Percentiles rank a stretch among this genome's conserved stretches.
Conservation (phyloP, 164 flowering plant species). For the Stephania yunnanensis region DNA sequence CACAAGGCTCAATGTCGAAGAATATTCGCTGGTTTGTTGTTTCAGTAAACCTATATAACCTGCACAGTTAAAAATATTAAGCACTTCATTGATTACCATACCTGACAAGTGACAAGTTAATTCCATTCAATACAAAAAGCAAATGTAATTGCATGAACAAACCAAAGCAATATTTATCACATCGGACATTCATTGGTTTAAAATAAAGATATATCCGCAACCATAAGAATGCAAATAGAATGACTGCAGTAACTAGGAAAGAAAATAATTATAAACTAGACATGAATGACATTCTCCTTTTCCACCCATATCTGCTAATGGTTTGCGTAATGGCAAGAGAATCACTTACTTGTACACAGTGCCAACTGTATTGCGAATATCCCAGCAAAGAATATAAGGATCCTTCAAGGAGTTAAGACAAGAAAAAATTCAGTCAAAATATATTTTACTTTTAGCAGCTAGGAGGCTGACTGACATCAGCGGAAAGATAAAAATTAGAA, state of each 20-base stretch:
- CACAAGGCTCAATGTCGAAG: constrained; percentile 86
- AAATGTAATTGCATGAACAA: neutral
- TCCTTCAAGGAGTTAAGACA: constrained; percentile 45
- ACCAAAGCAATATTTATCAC: neutral
- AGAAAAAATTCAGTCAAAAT: neutral
- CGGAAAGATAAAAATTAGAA: neutral
- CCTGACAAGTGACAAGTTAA: constrained; percentile 9
- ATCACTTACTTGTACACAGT: constrained; percentile 81
- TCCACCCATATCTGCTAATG: neutral
- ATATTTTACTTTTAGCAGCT: no score
- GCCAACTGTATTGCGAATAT: constrained; percentile 67
- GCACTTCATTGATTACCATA: constrained; percentile 10
- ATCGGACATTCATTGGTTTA: neutral
- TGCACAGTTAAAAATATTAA: constrained; percentile 11
- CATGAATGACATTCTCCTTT: neutral
- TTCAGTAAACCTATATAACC: constrained; percentile 84
- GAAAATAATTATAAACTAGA: neutral
- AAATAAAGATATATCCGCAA: neutral
- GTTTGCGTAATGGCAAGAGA: neutral
- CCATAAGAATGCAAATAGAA: neutral
- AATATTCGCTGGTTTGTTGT: constrained; percentile 75
- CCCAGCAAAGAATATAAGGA: constrained; percentile 94
- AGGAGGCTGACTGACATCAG: neutral
- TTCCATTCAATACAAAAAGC: neutral
- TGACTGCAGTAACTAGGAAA: neutral